Percentiles rank a stretch among this genome's conserved stretches.
phyloP scores from a whole-genome alignment of 1,284 basidiomycete species.

The Lignosus rhinocerotis region DNA sequence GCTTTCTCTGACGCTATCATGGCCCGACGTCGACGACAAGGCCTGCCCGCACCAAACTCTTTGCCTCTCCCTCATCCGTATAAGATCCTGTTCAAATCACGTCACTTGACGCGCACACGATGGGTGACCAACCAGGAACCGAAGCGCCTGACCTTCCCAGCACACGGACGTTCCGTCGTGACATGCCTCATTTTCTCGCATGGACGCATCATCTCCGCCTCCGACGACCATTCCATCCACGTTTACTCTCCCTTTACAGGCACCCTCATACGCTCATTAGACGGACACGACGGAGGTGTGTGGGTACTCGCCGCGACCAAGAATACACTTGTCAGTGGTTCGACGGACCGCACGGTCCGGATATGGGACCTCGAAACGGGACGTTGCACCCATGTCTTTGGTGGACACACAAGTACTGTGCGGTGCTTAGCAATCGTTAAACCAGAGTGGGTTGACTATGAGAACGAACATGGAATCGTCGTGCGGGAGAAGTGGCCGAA shows the following conservation, averaged over 20 bases:
- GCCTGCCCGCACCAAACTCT: constrained; percentile 41
- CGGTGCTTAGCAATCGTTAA: constrained; percentile 89
- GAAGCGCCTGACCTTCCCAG: constrained; percentile 78
- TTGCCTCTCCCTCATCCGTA: constrained; percentile 78
- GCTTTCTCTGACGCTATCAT: constrained; percentile 67
- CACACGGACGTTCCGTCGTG: constrained; percentile 87
- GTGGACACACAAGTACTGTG: constrained; percentile 93
- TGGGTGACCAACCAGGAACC: constrained; percentile 78
- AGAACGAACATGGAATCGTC: constrained; percentile 57
- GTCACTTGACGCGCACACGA: constrained; percentile 73
- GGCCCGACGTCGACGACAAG: constrained; percentile 53
- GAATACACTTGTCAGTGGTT: constrained; percentile 89
- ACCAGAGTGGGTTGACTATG: constrained; percentile 77
- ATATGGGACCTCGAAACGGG: constrained; percentile 88
- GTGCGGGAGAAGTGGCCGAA: constrained; percentile 81
- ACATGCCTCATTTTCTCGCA: constrained; percentile 93
- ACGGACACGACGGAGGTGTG: constrained; percentile 93
- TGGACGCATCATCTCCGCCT: constrained; percentile 92
- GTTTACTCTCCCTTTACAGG: constrained; percentile 86
- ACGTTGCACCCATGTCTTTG: constrained; percentile 86
- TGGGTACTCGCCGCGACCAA: constrained; percentile 89
- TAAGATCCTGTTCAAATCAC: constrained; percentile 85
- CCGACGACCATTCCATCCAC: constrained; percentile 92
- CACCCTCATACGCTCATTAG: constrained; percentile 68
- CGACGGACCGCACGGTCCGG: constrained; percentile 91